phyloP scores from a whole-genome alignment of 176 grass and related monocot species.

The Oryza longistaminata region DNA sequence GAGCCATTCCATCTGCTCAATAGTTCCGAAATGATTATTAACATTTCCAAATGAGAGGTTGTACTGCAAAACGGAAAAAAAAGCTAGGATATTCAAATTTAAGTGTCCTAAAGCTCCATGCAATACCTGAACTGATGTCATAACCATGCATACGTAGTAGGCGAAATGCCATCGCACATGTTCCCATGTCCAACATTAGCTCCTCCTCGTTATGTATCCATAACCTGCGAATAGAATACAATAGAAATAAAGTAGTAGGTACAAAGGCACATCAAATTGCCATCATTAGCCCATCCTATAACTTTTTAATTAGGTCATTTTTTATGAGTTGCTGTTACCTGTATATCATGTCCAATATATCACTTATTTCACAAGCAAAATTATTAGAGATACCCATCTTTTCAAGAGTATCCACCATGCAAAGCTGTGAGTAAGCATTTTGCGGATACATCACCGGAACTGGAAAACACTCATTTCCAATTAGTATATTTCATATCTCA shows the following conservation, averaged over 20 bases:
- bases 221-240: slow-evolving; percentile 41
- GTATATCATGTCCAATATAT: slow-evolving; percentile 61
- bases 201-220: slow-evolving; percentile 76
- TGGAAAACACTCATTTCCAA: not conserved
- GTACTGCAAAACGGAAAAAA: not conserved
- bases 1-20: slow-evolving; percentile 51
- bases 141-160: slow-evolving; percentile 72
- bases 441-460: slow-evolving; percentile 52
- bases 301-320: too few relatives aligned
- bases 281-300: too few relatives aligned
- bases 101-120: too few relatives aligned
- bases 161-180: slow-evolving; percentile 76
- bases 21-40: not conserved
- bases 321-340: slow-evolving; percentile 27
- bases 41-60: too few relatives aligned
- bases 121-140: slow-evolving; percentile 61
- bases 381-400: slow-evolving; percentile 53
- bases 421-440: slow-evolving; percentile 50
- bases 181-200: slow-evolving; percentile 47
- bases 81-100: too few relatives aligned
- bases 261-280: too few relatives aligned
- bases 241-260: not conserved
- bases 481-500: not conserved
- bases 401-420: slow-evolving; percentile 63
- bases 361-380: slow-evolving; percentile 58